phyloP scores from a whole-genome alignment of 1,284 basidiomycete genomes.

The Puccinia sorghi region DNA sequence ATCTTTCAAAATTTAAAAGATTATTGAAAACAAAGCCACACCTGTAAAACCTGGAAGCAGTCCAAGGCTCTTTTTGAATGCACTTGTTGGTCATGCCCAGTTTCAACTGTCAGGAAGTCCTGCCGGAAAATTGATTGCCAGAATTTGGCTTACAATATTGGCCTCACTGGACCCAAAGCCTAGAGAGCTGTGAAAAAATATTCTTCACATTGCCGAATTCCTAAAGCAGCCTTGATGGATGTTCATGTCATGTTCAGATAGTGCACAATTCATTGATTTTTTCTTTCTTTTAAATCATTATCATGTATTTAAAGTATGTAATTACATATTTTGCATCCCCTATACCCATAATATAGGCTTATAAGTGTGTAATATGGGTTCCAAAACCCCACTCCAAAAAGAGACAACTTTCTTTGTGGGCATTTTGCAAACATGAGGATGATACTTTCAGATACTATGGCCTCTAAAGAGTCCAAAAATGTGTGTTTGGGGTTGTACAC shows the following conservation, averaged over 20 bases:
- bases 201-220: not conserved
- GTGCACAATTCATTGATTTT: not conserved
- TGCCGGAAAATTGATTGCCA: constrained; percentile 25
- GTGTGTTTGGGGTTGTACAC: too few relatives aligned
- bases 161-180: not conserved
- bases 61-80: constrained; percentile 16
- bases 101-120: not conserved
- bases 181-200: constrained; percentile 3
- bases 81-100: not conserved
- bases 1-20: not conserved
- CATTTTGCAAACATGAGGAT: too few relatives aligned
- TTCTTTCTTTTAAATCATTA: too few relatives aligned
- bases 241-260: not conserved
- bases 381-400: too few relatives aligned
- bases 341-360: too few relatives aligned
- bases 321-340: too few relatives aligned
- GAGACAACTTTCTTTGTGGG: too few relatives aligned
- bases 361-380: too few relatives aligned
- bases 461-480: too few relatives aligned
- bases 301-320: too few relatives aligned
- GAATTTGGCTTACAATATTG: constrained; percentile 2
- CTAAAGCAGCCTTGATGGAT: not conserved
- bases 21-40: not conserved
- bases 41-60: not conserved
- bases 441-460: too few relatives aligned